Base-by-base conservation (phyloP, 1,284 basidiomycete genomes). In the Microbotryomycetes sp. region DNA sequence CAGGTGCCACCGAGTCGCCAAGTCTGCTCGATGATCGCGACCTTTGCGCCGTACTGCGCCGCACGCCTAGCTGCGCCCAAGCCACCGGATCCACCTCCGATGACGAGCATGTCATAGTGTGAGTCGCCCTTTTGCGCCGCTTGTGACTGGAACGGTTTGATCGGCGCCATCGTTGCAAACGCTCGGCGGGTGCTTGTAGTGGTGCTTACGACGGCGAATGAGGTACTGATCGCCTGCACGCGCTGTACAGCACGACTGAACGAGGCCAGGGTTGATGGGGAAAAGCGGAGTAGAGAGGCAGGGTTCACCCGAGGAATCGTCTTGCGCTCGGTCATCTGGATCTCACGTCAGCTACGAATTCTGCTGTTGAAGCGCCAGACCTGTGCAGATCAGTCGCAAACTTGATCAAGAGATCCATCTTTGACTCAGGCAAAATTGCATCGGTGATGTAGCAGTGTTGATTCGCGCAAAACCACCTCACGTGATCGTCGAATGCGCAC, bases 31-130 rank as follows among this genome's bases (percentile, higher is more conserved):
- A 97, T 85, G 26, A 97, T 79, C 2, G 3, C 91, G 53, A 91
- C 91, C 76, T 94, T 97, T 74, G 88, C 90, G 56, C 94, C 93
- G 75, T 97, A 94, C 24, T 81, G 81, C n/a, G 87, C 88, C 15
- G 93, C 93, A 60, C 96, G 84, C 66, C 91, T 82, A 57, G 86
- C 85, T 56, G 85, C 83, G 16, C 83, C 89, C 53, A 86, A 83
- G 59, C 89, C 89, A 56, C 88, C 89, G 63, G 87, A 89, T 24
- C 89, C 89, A 60, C 89, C 89, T 56, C 89, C 89, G 70, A 91
- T 85, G 67, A 88, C 83, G 55, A 91, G 79, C 66, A 87, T 83
- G 73, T 74, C 72, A 52, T 72, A 73, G 63, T 91, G 88, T 74
- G 88, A 89, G 71, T 82, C 83, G 51, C 84, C 84, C 21, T 76